phyloP scores from a whole-genome alignment of 805 yeast species.

The Cyberlindnera maritima region DNA sequence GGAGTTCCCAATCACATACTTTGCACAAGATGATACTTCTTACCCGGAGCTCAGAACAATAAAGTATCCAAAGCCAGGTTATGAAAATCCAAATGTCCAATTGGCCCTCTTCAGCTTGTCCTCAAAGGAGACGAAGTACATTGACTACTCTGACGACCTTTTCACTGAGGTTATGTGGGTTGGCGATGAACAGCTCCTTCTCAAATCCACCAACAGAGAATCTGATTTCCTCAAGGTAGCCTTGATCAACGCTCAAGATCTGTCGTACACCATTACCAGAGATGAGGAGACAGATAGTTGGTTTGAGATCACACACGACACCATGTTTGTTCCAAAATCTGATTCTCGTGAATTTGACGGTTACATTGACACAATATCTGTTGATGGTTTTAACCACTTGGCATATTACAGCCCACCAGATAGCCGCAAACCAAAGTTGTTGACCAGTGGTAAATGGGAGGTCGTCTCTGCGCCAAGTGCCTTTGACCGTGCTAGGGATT shows the following conservation, averaged over 20 bases:
- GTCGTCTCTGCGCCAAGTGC: slow-evolving; percentile 73
- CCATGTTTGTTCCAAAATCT: slow-evolving; percentile 55
- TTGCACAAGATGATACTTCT: slow-evolving; percentile 50
- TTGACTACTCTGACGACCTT: slow-evolving; percentile 41
- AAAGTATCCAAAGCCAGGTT: slow-evolving; percentile 87
- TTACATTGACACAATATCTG: slow-evolving; percentile 75
- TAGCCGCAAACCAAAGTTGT: slow-evolving; percentile 47
- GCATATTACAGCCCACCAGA: slow-evolving; percentile 80
- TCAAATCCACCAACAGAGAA: slow-evolving; percentile 61
- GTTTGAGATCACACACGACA: slow-evolving; percentile 74
- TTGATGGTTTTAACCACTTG: slow-evolving; percentile 66
- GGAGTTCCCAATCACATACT: slow-evolving; percentile 71
- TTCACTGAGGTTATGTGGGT: slow-evolving; percentile 75
- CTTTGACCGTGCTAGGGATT: slow-evolving; percentile 50
- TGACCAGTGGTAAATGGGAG: slow-evolving; percentile 87
- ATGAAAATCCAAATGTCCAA: slow-evolving; percentile 65
- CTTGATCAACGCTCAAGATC: slow-evolving; percentile 44
- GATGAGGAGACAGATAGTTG: slow-evolving; percentile 53
- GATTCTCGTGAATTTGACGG: slow-evolving; percentile 51
- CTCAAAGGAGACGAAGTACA: slow-evolving; percentile 32
- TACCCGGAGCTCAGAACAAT: slow-evolving; percentile 62
- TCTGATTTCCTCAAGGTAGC: slow-evolving; percentile 62
- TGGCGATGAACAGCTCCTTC: slow-evolving; percentile 49
- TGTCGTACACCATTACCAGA: slow-evolving; percentile 42
- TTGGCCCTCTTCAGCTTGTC: slow-evolving; percentile 43